These are phyloP conservation scores for Fusarium albidum DNA, from an alignment of 2,329 filamentous ascomycete species.

Conservation along the genomic window DNA sequence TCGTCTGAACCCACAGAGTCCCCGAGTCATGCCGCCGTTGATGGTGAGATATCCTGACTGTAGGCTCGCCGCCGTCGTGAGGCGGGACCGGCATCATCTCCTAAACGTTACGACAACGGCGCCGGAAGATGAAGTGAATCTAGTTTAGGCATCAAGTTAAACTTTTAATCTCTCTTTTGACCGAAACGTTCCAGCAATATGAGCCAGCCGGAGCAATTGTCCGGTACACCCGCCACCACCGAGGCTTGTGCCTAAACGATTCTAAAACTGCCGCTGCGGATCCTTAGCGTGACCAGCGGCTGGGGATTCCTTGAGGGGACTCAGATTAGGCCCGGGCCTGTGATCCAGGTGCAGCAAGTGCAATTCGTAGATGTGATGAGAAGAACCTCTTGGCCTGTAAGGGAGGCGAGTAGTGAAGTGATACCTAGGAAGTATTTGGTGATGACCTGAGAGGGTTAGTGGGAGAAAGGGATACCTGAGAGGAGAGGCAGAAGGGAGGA, in stretches of 20 bases:
- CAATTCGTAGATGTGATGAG: not conserved
- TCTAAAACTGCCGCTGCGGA: constrained; percentile 14
- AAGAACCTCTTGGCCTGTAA: not conserved
- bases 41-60: constrained; percentile 10
- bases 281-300: constrained; percentile 17
- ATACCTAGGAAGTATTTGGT: not conserved
- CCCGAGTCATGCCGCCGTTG: constrained; percentile 22
- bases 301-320: not conserved
- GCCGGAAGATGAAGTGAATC: constrained; percentile 6
- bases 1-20: not conserved
- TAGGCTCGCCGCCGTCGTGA: not conserved
- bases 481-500: not conserved
- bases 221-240: constrained; percentile 12
- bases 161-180: constrained; percentile 18
- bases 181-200: constrained; percentile 2
- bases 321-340: not conserved
- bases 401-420: not conserved
- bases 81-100: not conserved
- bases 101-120: constrained; percentile 3
- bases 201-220: constrained; percentile 14
- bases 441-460: not conserved
- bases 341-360: not conserved
- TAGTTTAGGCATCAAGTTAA: not conserved
- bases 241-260: constrained; percentile 3
- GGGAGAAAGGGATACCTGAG: not conserved